These are phyloP conservation scores for Trifolium repens DNA, from an alignment of 306 rosid genomes.

Conservation along the genomic window DNA sequence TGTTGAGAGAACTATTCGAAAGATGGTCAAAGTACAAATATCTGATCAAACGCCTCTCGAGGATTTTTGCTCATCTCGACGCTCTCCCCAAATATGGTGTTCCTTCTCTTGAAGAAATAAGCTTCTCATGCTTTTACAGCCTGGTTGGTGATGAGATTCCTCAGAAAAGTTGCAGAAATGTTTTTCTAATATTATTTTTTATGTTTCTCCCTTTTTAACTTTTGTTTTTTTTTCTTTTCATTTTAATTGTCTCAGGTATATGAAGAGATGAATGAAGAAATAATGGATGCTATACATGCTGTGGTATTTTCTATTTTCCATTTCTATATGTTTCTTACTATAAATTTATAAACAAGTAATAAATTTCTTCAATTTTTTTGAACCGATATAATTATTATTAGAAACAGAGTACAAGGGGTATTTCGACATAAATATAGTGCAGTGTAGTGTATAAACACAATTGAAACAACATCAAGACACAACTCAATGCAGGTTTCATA, in stretches of 20 bases:
- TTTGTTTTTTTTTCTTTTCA: neutral
- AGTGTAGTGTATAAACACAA: no score
- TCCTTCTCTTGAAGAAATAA: conserved; percentile 17
- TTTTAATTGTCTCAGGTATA: neutral
- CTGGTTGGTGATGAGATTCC: neutral
- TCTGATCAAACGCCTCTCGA: neutral
- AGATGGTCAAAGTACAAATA: neutral
- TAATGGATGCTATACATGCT: neutral
- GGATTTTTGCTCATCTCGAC: neutral
- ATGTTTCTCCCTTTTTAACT: neutral
- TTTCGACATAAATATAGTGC: no score
- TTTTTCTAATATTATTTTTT: neutral
- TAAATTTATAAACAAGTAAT: neutral
- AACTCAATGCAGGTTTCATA: no score
- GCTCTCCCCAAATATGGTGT: conserved; percentile 33
- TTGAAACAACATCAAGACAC: no score
- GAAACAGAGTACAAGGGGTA: no score
- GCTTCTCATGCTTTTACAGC: neutral
- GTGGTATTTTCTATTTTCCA: neutral
- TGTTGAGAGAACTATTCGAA: neutral
- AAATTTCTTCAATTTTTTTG: no score
- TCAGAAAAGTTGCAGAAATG: neutral
- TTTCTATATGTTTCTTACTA: neutral
- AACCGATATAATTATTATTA: no score
- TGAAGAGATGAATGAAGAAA: neutral